Conservation (phyloP, 2,329 filamentous ascomycete species). For the Talaromyces sp. region DNA sequence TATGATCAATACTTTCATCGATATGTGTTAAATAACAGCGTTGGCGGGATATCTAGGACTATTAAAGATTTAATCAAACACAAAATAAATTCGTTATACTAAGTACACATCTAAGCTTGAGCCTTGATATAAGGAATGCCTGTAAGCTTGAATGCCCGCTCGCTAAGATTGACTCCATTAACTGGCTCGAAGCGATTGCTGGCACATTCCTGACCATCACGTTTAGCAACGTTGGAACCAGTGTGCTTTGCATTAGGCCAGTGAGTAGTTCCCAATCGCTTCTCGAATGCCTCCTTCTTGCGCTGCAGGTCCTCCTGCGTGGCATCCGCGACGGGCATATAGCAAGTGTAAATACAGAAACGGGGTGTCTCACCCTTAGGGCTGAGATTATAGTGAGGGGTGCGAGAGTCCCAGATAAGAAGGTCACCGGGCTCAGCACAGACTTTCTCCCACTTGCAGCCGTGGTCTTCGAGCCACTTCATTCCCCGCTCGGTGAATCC, state of each 20-base stretch:
- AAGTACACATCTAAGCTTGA: not conserved
- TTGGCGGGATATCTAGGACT: not conserved
- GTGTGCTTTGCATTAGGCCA: constrained; percentile 10
- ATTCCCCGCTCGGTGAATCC: constrained; percentile 44
- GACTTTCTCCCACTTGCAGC: constrained; percentile 41
- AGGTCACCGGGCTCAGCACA: constrained; percentile 44
- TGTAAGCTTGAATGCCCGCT: constrained; percentile 46
- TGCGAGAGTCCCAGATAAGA: constrained; percentile 48
- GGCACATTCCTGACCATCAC: not conserved
- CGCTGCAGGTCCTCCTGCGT: constrained; percentile 31
- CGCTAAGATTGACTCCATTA: constrained; percentile 40
- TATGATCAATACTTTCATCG: not conserved
- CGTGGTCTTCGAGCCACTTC: constrained; percentile 41
- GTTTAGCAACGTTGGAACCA: not conserved
- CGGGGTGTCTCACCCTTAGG: constrained; percentile 30
- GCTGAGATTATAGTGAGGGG: constrained; percentile 47
- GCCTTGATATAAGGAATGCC: constrained; percentile 46
- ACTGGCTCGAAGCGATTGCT: constrained; percentile 30
- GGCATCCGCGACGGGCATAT: constrained; percentile 37
- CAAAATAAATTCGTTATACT: not conserved
- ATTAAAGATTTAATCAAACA: not conserved
- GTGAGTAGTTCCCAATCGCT: constrained; percentile 19
- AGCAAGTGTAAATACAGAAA: constrained; percentile 37
- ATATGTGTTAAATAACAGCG: not conserved
- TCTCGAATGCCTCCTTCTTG: constrained; percentile 36